Percentiles rank a stretch among this genome's conserved stretches.
Evolutionary conservation across 176 grass and related monocot species (phyloP).

Genomic region (Oryza coarctata): DNA sequence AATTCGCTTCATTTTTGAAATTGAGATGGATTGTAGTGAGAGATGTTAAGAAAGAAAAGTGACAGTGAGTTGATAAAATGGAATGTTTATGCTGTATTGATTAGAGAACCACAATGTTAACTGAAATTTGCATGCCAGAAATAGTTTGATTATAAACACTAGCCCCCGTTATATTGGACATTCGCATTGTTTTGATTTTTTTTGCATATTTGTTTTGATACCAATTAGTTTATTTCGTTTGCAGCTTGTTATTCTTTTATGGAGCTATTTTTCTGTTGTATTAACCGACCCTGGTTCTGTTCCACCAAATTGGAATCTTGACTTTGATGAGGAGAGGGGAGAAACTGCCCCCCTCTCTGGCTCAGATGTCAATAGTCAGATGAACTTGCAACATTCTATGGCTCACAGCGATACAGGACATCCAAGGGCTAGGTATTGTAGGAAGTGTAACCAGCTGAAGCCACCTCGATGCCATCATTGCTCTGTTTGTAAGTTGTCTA

Average conservation of each 20-base stretch:
- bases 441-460: conserved; percentile 92
- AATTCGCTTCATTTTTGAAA: background rate
- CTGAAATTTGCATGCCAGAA: background rate
- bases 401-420: conserved; percentile 30
- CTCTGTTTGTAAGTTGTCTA: conserved; percentile 80
- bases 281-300: conserved; percentile 81
- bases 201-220: background rate
- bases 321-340: conserved; percentile 78
- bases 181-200: background rate
- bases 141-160: background rate
- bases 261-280: conserved; percentile 93
- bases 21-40: background rate
- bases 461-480: conserved; percentile 97
- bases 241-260: conserved; percentile 88
- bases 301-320: conserved; percentile 81
- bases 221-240: background rate
- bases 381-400: conserved; percentile 57
- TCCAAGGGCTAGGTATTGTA: conserved; percentile 75
- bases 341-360: conserved; percentile 64
- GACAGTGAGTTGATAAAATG: background rate
- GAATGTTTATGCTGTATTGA: background rate
- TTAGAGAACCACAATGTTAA: background rate
- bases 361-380: conserved; percentile 56
- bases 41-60: background rate
- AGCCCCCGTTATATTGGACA: background rate